A percentile compares a stretch with the other conserved stretches of the same genome.
Evolutionary conservation across 2,329 filamentous ascomycete genomes (phyloP).

Genomic region (Fusarium torulosum): DNA sequence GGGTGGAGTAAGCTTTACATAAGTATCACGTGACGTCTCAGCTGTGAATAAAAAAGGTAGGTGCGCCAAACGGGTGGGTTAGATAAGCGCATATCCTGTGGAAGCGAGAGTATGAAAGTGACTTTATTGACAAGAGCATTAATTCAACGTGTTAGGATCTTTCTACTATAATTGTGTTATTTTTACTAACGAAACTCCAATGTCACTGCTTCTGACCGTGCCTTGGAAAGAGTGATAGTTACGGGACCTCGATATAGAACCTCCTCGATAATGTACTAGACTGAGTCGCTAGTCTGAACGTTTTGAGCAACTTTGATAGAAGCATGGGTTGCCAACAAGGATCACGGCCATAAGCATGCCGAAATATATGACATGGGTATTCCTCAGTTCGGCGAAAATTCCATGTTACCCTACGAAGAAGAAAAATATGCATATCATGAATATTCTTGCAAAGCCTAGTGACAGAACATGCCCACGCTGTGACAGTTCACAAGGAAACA

Average conservation of each 20-base stretch:
- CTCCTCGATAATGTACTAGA: conserved; percentile 41
- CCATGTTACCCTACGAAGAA: conserved; percentile 20
- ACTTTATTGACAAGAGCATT: not conserved
- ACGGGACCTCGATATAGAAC: conserved; percentile 28
- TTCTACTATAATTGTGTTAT: not conserved
- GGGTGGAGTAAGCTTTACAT: conserved; percentile 38
- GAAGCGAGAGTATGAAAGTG: not conserved
- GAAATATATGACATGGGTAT: conserved; percentile 28
- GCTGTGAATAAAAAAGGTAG: conserved; percentile 14
- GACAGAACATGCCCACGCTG: not conserved
- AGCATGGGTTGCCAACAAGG: conserved; percentile 33
- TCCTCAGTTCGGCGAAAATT: conserved; percentile 16
- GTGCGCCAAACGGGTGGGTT: conserved; percentile 14
- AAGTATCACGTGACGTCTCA: conserved; percentile 37
- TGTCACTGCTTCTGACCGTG: not conserved
- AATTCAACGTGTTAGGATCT: not conserved
- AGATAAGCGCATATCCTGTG: conserved; percentile 1
- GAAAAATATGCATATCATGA: conserved; percentile 2
- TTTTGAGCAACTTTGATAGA: conserved; percentile 35
- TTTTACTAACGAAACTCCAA: too few species aligned
- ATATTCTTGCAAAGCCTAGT: not conserved
- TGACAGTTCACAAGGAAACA: too few species aligned
- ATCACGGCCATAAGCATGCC: conserved; percentile 25
- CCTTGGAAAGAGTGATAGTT: not conserved
- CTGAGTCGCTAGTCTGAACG: conserved; percentile 27